Percentiles rank a stretch among this genome's conserved stretches.
phyloP scores from a whole-genome alignment of 352 stramenopile genomes.

The Phytophthora parvispora region DNA sequence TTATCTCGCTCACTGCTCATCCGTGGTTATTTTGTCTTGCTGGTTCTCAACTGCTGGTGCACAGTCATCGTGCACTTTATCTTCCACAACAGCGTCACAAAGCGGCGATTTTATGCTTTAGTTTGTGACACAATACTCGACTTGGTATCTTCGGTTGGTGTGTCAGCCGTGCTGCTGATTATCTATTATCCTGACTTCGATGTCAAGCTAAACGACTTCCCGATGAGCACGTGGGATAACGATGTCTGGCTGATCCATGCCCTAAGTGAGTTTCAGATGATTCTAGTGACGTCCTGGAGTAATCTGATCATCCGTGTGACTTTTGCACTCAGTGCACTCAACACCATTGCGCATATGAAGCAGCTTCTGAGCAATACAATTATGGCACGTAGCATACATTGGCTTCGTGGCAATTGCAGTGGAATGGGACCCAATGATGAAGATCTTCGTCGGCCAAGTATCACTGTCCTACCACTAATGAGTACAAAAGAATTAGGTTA shows the following conservation, averaged over 20 bases:
- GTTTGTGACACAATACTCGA: slow-evolving; percentile 26
- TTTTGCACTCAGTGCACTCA: slow-evolving; percentile 34
- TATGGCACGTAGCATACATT: no score
- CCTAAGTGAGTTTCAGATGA: slow-evolving; percentile 37
- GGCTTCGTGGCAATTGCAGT: no score
- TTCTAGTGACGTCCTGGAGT: slow-evolving; percentile 32
- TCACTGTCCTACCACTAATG: not conserved
- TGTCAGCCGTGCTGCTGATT: slow-evolving; percentile 12
- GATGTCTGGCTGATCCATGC: slow-evolving; percentile 36
- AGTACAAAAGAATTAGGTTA: not conserved
- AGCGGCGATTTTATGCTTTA: slow-evolving; percentile 13
- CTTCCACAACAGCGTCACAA: slow-evolving; percentile 10
- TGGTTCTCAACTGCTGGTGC: slow-evolving; percentile 42
- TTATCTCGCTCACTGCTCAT: slow-evolving; percentile 27
- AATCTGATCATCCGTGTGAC: slow-evolving; percentile 21
- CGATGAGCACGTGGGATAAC: slow-evolving; percentile 21
- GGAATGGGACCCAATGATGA: slow-evolving; percentile 35
- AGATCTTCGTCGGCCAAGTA: not conserved
- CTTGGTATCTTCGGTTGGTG: slow-evolving; percentile 26
- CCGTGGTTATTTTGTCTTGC: slow-evolving; percentile 19
- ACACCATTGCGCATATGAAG: no score
- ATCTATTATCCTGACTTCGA: slow-evolving; percentile 26
- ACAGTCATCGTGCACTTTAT: slow-evolving; percentile 22
- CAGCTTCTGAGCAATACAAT: no score
- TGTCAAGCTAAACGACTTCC: slow-evolving; percentile 4